These are phyloP conservation scores for Exophiala phaeomuriformis DNA, from an alignment of 2,329 filamentous ascomycete species.

Conservation along the genomic window DNA sequence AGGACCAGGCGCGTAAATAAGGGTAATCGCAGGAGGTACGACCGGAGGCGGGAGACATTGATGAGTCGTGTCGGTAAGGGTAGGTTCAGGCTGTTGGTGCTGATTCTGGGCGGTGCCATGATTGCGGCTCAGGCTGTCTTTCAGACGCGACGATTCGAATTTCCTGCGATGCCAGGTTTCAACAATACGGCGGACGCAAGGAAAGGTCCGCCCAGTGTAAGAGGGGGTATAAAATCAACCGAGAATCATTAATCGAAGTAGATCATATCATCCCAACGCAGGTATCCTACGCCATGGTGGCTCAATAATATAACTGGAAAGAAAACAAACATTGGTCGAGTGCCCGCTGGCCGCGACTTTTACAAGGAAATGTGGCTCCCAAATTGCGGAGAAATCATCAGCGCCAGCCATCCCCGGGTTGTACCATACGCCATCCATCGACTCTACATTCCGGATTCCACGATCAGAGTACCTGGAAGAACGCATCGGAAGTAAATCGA, in stretches of 20 bases:
- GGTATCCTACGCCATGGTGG: not conserved
- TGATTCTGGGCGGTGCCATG: constrained; percentile 18
- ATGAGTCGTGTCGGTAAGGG: constrained; percentile 38
- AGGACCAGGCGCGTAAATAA: constrained; percentile 72
- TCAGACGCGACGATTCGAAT: not conserved
- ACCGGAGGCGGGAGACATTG: constrained; percentile 65
- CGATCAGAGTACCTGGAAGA: no score
- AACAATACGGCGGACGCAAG: no score
- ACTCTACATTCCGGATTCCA: not conserved
- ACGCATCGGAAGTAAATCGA: not conserved
- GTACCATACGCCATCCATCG: not conserved
- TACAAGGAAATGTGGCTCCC: not conserved
- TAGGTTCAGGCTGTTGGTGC: constrained; percentile 12
- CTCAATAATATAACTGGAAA: not conserved
- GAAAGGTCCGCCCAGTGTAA: no score
- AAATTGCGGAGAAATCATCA: constrained; percentile 7
- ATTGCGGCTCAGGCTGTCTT: not conserved
- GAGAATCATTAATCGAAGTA: no score
- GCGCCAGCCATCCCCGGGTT: not conserved
- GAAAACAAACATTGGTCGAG: no score
- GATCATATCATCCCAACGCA: no score
- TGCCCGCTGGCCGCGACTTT: no score
- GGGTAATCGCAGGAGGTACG: constrained; percentile 77
- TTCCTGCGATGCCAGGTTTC: no score
- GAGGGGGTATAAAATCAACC: no score